Evolutionary conservation across 2,329 filamentous ascomycete genomes (phyloP).

Genomic region (Aureobasidium namibiae): DNA sequence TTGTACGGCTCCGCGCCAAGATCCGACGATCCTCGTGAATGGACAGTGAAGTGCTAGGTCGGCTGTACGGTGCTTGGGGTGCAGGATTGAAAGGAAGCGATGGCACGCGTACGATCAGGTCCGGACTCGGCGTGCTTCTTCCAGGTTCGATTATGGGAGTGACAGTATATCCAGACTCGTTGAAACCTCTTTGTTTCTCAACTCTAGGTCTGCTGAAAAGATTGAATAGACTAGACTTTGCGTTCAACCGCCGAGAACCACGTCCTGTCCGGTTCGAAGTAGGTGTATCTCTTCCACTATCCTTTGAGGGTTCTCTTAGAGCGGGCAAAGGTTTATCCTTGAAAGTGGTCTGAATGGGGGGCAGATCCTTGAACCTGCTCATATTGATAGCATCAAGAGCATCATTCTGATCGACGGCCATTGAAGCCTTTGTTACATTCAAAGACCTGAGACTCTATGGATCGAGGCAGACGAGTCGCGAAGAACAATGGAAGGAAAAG

Average conservation of each 20-base stretch:
- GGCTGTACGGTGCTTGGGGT: background rate
- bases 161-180: conserved; percentile 31
- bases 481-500: conserved; percentile 4
- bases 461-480: background rate
- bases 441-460: background rate
- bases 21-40: background rate
- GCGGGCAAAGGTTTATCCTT: conserved; percentile 13
- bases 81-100: background rate
- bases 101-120: background rate
- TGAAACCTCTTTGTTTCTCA: conserved; percentile 39
- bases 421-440: background rate
- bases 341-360: conserved; percentile 3
- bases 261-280: background rate
- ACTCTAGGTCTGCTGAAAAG: conserved; percentile 44
- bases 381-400: background rate
- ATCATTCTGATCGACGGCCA: conserved; percentile 6
- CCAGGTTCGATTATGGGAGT: background rate
- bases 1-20: background rate
- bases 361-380: conserved; percentile 7
- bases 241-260: background rate
- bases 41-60: conserved; percentile 1
- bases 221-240: conserved; percentile 32
- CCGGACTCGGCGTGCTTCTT: background rate
- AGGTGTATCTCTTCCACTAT: background rate
- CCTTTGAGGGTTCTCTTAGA: background rate